Evolutionary conservation across 129 eudicot species (phyloP).

Genomic region (Silybum marianum): DNA sequence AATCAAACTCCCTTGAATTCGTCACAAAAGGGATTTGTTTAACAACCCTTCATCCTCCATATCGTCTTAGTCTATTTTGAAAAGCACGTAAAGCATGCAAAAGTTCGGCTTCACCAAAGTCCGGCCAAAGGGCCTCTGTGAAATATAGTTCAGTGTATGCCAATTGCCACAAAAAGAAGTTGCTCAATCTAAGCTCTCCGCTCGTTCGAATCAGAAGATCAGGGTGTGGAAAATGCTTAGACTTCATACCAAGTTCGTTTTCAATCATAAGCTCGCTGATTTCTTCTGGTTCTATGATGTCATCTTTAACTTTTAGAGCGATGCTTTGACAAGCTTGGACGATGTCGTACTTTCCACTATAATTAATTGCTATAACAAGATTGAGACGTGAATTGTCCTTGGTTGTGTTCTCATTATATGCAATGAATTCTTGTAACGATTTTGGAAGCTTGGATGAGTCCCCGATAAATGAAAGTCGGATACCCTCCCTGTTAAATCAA

Average conservation of each 20-base stretch:
- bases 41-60: slow-evolving; percentile 34
- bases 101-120: slow-evolving; percentile 67
- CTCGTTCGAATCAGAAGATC: slow-evolving; percentile 76
- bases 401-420: slow-evolving; percentile 36
- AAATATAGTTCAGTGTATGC: slow-evolving; percentile 71
- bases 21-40: neutral
- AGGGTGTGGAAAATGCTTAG: slow-evolving; percentile 45
- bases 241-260: slow-evolving; percentile 51
- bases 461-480: slow-evolving; percentile 60
- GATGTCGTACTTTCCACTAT: slow-evolving; percentile 60
- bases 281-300: slow-evolving; percentile 49
- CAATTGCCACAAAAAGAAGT: slow-evolving; percentile 77
- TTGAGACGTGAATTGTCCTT: slow-evolving; percentile 49
- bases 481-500: slow-evolving; percentile 42
- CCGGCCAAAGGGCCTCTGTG: slow-evolving; percentile 62
- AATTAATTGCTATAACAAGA: slow-evolving; percentile 59
- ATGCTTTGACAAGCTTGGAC: slow-evolving; percentile 65
- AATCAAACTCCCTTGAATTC: too few species aligned
- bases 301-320: slow-evolving; percentile 53
- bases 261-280: slow-evolving; percentile 50
- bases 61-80: slow-evolving; percentile 65
- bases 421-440: slow-evolving; percentile 37
- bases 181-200: slow-evolving; percentile 72
- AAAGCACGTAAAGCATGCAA: slow-evolving; percentile 54
- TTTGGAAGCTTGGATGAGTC: slow-evolving; percentile 50